Evolutionary conservation across 305 asterid species (phyloP), one percentile per base, ranked within the genome.

Genomic region (Stenogyne calaminthoides): DNA sequence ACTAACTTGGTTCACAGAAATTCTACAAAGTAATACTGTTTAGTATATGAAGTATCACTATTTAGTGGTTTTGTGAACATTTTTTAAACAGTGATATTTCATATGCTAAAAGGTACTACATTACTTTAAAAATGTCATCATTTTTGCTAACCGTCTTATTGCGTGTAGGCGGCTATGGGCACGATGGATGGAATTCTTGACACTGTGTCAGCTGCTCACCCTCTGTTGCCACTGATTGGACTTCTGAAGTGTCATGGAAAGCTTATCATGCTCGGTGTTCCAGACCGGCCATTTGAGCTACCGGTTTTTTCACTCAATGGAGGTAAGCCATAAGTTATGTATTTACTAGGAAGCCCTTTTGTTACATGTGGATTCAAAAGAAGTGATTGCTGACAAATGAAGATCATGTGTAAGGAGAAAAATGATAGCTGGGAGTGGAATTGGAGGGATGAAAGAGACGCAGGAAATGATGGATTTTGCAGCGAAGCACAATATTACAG

Each of bases 361-460:
- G 64, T 44, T 18, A 40, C 22, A 3, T 22, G 25, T 22, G 25
- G 25, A 22, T 22, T 22, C 25, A 22, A 22, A 22, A 22, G 25
- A 22, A 25, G 29, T 25, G 29, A 25, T 25, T 2, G 46, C 9
- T 34, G 74, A 55, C 10, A 39, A 9, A 9, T 20, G 25, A 29
- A 29, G 49, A 32, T 29, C 16, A 16, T 69, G 56, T 40, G 18
- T 7, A 74, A 75, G 76, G 60, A 63, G 81, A 2, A 77, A 71
- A 69, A 58, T 46, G 18, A 37, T 77, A 1, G 49, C 77, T 0
- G 81, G 77, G 12, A 77, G 74, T 57, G 77, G 74, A 10, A 77
- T 71, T 6, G 81, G 81, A 36, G 81, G 81, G 9, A 65, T 77
- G 70, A 77, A 71, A 25, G 73, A 76, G 52, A 76, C 79, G 7